Conservation (phyloP, 768 basidiomycete species). For the Gloeophyllum trabeum region DNA sequence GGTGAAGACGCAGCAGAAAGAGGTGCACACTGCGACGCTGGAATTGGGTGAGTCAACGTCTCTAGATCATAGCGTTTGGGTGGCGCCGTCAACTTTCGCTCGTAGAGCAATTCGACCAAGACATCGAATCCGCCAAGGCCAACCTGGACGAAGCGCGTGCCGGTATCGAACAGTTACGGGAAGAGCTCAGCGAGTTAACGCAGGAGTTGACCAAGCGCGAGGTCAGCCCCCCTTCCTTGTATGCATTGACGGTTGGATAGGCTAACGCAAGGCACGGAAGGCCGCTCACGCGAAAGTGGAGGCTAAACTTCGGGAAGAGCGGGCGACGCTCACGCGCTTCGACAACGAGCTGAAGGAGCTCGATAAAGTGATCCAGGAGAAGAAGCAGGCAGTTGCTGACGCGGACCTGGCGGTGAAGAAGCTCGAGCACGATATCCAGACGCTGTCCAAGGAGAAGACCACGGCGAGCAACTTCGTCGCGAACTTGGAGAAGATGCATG, state of each 20-base stretch:
- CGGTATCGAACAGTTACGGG: conserved; percentile 40
- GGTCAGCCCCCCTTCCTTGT: conserved; percentile 18
- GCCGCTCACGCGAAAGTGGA: conserved; percentile 54
- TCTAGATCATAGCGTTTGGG: neutral
- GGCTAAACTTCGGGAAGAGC: conserved; percentile 68
- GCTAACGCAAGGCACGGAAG: conserved; percentile 19
- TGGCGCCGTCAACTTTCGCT: neutral
- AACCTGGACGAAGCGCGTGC: conserved; percentile 29
- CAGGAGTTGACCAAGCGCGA: conserved; percentile 33
- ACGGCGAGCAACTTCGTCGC: conserved; percentile 37
- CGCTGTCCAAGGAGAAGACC: conserved; percentile 53
- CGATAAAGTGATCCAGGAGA: conserved; percentile 70
- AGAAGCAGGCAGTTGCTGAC: conserved; percentile 60
- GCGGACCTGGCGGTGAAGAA: conserved; percentile 55
- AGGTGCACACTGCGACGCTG: conserved; percentile 75
- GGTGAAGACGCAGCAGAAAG: conserved; percentile 84
- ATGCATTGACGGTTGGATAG: neutral
- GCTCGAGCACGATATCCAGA: conserved; percentile 58
- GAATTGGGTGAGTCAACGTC: conserved; percentile 60
- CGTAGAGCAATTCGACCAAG: conserved; percentile 72
- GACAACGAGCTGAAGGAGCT: conserved; percentile 82
- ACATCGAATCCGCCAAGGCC: conserved; percentile 44
- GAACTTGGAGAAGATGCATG: conserved; percentile 69
- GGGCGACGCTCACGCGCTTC: conserved; percentile 78
- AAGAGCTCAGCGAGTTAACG: conserved; percentile 52